Evolutionary conservation across 352 stramenopile species (phyloP), one percentile per base, ranked within the genome.

Genomic region (Phytophthora hibernalis): DNA sequence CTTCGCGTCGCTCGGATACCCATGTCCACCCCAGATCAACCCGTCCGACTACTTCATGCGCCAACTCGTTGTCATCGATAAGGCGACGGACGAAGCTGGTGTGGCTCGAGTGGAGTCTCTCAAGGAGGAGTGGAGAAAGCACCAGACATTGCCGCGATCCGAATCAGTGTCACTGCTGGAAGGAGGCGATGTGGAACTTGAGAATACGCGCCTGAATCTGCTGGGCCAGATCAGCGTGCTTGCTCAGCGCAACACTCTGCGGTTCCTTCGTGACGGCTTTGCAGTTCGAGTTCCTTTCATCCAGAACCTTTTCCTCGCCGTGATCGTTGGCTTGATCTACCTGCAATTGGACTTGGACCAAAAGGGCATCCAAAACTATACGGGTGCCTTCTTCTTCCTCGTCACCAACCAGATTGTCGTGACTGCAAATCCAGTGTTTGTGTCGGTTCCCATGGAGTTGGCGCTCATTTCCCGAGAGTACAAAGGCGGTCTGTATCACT

Each of bases 41-140:
- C 82, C 79, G 13, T 68, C 75, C 5, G 82, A 93, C 51, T 91
- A 83, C 56, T 90, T 91, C 44, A 89, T 88, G 82, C 57, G 62
- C 1, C 77, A 90, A 42, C 43, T 91, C 1, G 78, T 85, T 2
- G 75, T 88, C 2, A 60, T 88, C 12, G 77, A 90, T 56, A 80
- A 83, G 35, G 62, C 65, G 3, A 79, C 62, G 0, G 84, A 89
- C 20, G 24, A 33, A 6, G 55, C 26, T 6, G 77, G 71, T 5
- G 73, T 79, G 2, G 30, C 38, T 0, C 73, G 81, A 0, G 59
- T 92, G 0, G 49, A 88, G n/a, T n/a, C 8, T 0, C 53, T 92
- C 1, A 82, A 80, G 18, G 11, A 54, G 0, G 69, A 62, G 18
- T 92, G 80, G 80, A 7, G 6, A 11, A 65, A 72, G 16, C 58